Evolutionary conservation across 768 basidiomycete species (phyloP), one percentile per base, ranked within the genome.

Genomic region (Podaxis sp.): DNA sequence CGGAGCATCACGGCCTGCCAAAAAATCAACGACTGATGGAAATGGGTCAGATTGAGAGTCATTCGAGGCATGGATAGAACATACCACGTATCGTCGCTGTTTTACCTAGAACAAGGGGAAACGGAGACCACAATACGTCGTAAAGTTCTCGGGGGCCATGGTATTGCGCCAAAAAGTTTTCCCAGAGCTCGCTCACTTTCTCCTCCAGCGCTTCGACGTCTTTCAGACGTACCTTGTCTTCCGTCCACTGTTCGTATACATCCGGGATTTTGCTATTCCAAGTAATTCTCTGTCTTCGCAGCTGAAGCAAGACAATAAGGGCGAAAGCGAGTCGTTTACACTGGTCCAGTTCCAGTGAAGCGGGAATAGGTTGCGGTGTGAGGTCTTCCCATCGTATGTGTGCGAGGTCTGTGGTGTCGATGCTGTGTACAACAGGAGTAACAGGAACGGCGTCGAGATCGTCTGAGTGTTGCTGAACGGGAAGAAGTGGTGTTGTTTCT

Each of bases 41-140:
- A 22, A 56, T 52, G 51, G 52, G 36, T 63, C 40, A 67, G 55
- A 55, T 17, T 48, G 15, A 8, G 39, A 44, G 24, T 17, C 17
- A 12, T 24, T 22, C 12, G 24, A 13, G 52, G 33, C 30, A 9
- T 28, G 56, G 61, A 53, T 48, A 15, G 51, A 17, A 63, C 72
- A 48, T 64, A 75, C 80, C 80, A 72, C 77, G 71, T 36, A 73
- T 56, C 30, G 59, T 28, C 22, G 56, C 57, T 3, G 51, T 3
- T 7, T 66, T 67, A 22, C 65, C 68, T 13, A 75, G 70, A 52
- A 75, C 71, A 28, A 75, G 60, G 2, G 74, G 74, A 62, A 84
- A 84, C 9, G 69, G 61, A 4, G 74, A 73, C 85, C 85, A 87
- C 28, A 87, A 69, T 13, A 80, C 73, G 4, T 76, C 74, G 55